phyloP scores from a whole-genome alignment of 1,139 yeast species.

The Suhomyces panamericanus region DNA sequence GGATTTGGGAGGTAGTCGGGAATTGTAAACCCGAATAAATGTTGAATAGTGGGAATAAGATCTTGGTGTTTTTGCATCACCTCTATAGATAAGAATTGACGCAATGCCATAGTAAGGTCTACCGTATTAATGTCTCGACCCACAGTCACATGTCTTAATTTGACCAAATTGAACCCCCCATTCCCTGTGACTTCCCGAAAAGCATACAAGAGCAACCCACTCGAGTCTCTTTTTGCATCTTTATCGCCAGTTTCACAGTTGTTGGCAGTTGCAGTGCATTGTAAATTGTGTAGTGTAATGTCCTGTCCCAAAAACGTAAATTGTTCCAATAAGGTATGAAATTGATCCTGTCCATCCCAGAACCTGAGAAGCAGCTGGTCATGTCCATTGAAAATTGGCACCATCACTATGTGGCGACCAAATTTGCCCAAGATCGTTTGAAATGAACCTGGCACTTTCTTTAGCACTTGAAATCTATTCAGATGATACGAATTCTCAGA shows the following conservation, averaged over 20 bases:
- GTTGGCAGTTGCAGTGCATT: constrained; percentile 3
- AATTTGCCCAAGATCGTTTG: constrained; percentile 1
- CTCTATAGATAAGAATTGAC: neutral
- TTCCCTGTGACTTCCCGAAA: constrained; percentile 4
- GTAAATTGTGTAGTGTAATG: neutral
- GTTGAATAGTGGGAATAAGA: neutral
- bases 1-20: neutral
- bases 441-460: constrained; percentile 3
- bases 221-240: neutral
- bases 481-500: neutral
- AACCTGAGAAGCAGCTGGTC: constrained; percentile 2
- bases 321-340: neutral
- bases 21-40: constrained; percentile 3
- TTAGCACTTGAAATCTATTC: neutral
- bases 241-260: too few relatives aligned
- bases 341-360: constrained; percentile 1
- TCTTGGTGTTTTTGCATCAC: neutral
- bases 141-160: constrained; percentile 1
- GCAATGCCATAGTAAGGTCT: constrained; percentile 1
- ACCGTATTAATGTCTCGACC: neutral
- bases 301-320: neutral
- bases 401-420: constrained; percentile 2
- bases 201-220: constrained; percentile 3
- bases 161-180: constrained; percentile 1
- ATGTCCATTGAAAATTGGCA: neutral